phyloP scores from a whole-genome alignment of 2,329 filamentous ascomycete species.

The Rutstroemia sydowiana region DNA sequence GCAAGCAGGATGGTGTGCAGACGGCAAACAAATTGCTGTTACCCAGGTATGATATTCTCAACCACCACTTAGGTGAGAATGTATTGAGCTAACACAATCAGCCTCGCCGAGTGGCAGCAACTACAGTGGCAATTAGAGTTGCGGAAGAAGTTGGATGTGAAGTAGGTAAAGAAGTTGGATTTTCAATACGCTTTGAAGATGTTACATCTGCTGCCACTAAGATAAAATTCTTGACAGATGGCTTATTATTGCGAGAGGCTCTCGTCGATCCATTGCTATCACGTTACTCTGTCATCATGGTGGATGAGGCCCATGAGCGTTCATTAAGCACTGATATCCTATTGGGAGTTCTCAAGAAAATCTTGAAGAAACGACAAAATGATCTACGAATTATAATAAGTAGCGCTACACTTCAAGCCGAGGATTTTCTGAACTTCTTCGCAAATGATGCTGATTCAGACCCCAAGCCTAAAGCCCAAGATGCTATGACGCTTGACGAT shows the following conservation, averaged over 20 bases:
- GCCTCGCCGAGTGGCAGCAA: conserved; percentile 85
- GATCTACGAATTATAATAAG: conserved; percentile 86
- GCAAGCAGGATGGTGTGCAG: conserved; percentile 77
- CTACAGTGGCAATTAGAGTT: conserved; percentile 79
- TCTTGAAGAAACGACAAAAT: conserved; percentile 61
- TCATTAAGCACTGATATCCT: conserved; percentile 89
- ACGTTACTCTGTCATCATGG: conserved; percentile 92
- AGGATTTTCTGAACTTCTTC: conserved; percentile 80
- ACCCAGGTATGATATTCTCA: conserved; percentile 61
- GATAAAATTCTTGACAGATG: conserved; percentile 95
- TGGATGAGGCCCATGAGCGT: conserved; percentile 93
- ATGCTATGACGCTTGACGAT: conserved; percentile 33
- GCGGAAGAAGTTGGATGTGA: conserved; percentile 84
- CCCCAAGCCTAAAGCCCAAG: conserved; percentile 26
- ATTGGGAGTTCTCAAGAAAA: conserved; percentile 85
- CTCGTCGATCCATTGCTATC: conserved; percentile 86
- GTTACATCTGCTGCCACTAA: conserved; percentile 75
- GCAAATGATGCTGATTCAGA: conserved; percentile 30
- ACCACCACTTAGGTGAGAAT: neutral
- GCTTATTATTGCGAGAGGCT: conserved; percentile 82
- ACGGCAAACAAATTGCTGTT: conserved; percentile 76
- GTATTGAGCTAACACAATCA: conserved; percentile 32
- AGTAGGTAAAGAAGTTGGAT: conserved; percentile 84
- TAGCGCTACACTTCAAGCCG: conserved; percentile 87
- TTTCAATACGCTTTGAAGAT: conserved; percentile 90